These are phyloP conservation scores for Mallotus repandus DNA, from an alignment of 441 rosid species.

Conservation along the genomic window DNA sequence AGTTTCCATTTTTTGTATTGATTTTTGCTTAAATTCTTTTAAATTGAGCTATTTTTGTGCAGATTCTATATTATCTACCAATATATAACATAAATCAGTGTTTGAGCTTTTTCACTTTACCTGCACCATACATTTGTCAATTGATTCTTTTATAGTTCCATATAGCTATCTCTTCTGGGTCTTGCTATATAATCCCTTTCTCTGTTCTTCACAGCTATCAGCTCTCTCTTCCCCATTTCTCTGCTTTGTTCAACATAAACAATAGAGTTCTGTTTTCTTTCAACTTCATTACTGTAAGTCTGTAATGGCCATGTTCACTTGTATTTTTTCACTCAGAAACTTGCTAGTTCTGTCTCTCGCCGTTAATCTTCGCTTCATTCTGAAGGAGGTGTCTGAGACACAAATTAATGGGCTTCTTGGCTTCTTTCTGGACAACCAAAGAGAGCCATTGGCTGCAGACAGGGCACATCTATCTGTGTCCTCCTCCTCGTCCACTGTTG, in stretches of 20 bases:
- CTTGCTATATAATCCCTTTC: not conserved
- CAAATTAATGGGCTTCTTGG: slow-evolving; percentile 18
- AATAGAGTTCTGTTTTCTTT: not conserved
- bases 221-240: not conserved
- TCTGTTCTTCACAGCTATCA: not conserved
- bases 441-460: slow-evolving; percentile 10
- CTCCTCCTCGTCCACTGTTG: slow-evolving; percentile 19
- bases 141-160: not conserved
- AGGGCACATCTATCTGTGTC: slow-evolving; percentile 19
- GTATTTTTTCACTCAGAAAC: slow-evolving; percentile 48
- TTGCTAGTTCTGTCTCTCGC: slow-evolving; percentile 65
- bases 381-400: slow-evolving; percentile 35
- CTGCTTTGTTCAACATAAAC: not conserved
- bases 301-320: slow-evolving; percentile 42
- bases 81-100: too few species aligned
- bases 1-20: too few species aligned
- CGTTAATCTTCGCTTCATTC: slow-evolving; percentile 56
- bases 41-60: too few species aligned
- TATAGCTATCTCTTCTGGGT: not conserved
- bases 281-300: not conserved
- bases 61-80: too few species aligned
- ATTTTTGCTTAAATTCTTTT: not conserved
- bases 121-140: slow-evolving; percentile 8
- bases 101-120: not conserved
- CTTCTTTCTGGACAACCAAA: slow-evolving; percentile 8